These are phyloP conservation scores for Solanum chacoense DNA, from an alignment of 305 asterid genomes.

Conservation along the genomic window DNA sequence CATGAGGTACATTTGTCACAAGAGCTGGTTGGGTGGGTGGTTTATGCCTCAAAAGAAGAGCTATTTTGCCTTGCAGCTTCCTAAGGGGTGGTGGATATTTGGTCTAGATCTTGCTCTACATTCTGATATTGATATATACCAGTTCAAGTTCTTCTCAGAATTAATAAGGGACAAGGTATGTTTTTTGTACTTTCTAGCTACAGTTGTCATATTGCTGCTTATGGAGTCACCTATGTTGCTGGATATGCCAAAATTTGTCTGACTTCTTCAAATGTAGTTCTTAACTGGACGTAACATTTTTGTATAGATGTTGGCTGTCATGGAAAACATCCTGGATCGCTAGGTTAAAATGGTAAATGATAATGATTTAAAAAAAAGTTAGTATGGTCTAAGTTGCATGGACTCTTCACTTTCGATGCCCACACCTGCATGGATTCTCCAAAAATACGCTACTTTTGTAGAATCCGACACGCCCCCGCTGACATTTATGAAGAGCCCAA, in stretches of 20 bases:
- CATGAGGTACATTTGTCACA: slow-evolving; percentile 96
- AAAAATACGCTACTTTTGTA: neutral
- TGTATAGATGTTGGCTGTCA: neutral
- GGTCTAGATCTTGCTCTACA: slow-evolving; percentile 98
- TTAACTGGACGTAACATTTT: neutral
- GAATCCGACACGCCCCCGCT: neutral
- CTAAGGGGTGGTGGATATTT: slow-evolving; percentile 98
- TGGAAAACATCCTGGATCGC: neutral
- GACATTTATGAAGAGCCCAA: neutral
- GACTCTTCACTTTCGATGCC: neutral
- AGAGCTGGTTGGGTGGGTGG: slow-evolving; percentile 99
- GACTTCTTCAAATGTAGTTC: neutral
- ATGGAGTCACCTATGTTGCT: neutral
- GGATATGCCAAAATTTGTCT: neutral
- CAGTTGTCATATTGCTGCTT: neutral
- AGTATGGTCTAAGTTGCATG: neutral
- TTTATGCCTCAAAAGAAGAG: slow-evolving; percentile 98
- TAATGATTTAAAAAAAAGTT: neutral
- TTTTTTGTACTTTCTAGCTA: neutral
- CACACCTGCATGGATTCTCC: neutral
- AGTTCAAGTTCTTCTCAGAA: slow-evolving; percentile 88
- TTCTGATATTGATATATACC: slow-evolving; percentile 85
- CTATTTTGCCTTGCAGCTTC: slow-evolving; percentile 94
- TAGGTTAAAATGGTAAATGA: neutral
- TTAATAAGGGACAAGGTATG: slow-evolving; percentile 73